phyloP scores from a whole-genome alignment of 192 early-diverging fungal genomes.

The Backusella westeae region DNA sequence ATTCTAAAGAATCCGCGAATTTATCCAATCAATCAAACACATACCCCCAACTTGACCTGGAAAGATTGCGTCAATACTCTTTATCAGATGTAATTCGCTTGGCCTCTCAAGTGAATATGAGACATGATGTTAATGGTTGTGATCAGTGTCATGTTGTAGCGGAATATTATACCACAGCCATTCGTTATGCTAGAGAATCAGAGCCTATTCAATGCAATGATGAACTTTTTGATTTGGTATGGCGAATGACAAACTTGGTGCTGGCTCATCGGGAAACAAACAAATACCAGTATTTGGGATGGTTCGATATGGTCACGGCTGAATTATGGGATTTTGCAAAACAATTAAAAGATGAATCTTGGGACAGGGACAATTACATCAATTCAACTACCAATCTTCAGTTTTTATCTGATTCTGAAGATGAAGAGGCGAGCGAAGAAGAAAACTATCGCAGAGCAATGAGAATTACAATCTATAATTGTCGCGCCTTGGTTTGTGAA shows the following conservation, averaged over 20 bases:
- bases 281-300: slow-evolving; percentile 4
- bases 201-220: slow-evolving; percentile 5
- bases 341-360: slow-evolving; percentile 11
- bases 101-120: slow-evolving; percentile 6
- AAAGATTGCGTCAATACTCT: neutral
- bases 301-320: neutral
- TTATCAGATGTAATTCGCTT: neutral
- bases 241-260: slow-evolving; percentile 1
- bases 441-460: slow-evolving; percentile 15
- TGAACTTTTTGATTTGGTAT: slow-evolving; percentile 12
- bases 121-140: neutral
- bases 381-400: neutral
- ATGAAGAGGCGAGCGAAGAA: neutral
- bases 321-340: slow-evolving; percentile 20
- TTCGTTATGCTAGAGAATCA: neutral
- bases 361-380: neutral
- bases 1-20: neutral
- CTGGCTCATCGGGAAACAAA: slow-evolving; percentile 10
- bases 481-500: slow-evolving; percentile 9
- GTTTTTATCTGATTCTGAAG: neutral
- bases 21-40: neutral
- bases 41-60: neutral
- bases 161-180: neutral
- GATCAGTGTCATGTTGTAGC: neutral
- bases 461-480: slow-evolving; percentile 12